Evolutionary conservation across 2,329 filamentous ascomycete species (phyloP), one percentile per base, ranked within the genome.

Genomic region (Colletotrichum limetticola): DNA sequence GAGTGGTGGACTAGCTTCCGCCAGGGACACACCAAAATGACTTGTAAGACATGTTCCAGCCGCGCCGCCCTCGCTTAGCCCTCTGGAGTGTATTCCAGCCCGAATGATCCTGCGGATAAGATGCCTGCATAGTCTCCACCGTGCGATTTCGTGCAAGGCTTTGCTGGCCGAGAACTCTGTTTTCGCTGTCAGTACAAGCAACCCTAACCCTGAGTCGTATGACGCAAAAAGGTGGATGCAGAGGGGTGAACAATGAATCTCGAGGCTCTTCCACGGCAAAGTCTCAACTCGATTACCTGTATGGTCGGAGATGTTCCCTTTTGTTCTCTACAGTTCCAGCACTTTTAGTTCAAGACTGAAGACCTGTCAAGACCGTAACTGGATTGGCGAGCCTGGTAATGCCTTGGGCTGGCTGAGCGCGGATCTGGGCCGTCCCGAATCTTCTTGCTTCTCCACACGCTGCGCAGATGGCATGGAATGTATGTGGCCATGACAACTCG

Each of bases 121-220:
- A 26, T 46, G 49, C 30, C 55, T 66, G 24, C 22, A 55, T 60
- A 55, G 26, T 35, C 30, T 30, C 32, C 24, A 14, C 37, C 11
- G 68, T 32, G 37, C 24, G 55, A 60, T 26, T 60, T 24, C 14
- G 61, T 19, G 22, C 30, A 59, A 55, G 1, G 52, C 32, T 53
- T n/a, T 30, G 12, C 22, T 30, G 22, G 49, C 14, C 22, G 26
- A 26, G 7, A 22, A 24, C 24, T 55, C 61, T 66, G 32, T 16
- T 4, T 26, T 37, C 30, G 14, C 55, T 2, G 11, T 56, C 42
- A 60, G 37, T 46, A 16, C 2, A 14, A 22, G 8, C 2, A 71
- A 71, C 68, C 68, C 68, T 71, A 71, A 71, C 68, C 63, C 68
- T 71, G 56, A 32, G 22, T 37, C 12, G 52, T 26, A 42, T 8